Evolutionary conservation across 108 stramenopile species (phyloP).

Genomic region (Epithemia pelagica): DNA sequence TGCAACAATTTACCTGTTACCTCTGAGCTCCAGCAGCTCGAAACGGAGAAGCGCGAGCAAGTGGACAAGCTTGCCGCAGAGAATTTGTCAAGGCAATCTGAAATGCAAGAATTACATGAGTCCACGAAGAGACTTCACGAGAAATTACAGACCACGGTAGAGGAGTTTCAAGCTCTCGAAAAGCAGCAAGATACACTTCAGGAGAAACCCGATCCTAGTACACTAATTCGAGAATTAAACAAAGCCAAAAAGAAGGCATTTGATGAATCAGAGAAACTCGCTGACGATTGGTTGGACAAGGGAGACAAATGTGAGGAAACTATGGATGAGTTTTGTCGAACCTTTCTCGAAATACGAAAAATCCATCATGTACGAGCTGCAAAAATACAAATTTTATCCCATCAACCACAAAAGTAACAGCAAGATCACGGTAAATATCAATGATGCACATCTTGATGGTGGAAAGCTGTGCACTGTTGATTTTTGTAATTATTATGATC

Average conservation of each 20-base stretch:
- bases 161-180: constrained; percentile 42
- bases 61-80: constrained; percentile 42
- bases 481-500: too few species aligned
- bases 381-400: constrained; percentile 44
- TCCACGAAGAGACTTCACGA: constrained; percentile 36
- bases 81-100: constrained; percentile 35
- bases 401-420: constrained; percentile 5
- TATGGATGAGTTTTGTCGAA: constrained; percentile 48
- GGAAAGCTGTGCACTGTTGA: too few species aligned
- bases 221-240: constrained; percentile 33
- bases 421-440: too few species aligned
- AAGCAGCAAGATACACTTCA: constrained; percentile 35
- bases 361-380: constrained; percentile 65
- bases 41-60: constrained; percentile 27
- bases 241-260: constrained; percentile 55
- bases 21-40: constrained; percentile 27
- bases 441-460: too few species aligned
- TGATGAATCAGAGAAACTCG: constrained; percentile 54
- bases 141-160: constrained; percentile 33
- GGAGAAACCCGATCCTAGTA: constrained; percentile 34
- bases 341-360: constrained; percentile 49
- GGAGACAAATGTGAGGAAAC: constrained; percentile 24
- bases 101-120: constrained; percentile 24
- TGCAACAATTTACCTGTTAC: constrained; percentile 35
- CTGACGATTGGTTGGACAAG: constrained; percentile 63